A percentile compares a stretch with the other conserved stretches of the same genome.
These are phyloP conservation scores for Schrenkiella parvula DNA, from an alignment of 345 rosid species.

Conservation along the genomic window DNA sequence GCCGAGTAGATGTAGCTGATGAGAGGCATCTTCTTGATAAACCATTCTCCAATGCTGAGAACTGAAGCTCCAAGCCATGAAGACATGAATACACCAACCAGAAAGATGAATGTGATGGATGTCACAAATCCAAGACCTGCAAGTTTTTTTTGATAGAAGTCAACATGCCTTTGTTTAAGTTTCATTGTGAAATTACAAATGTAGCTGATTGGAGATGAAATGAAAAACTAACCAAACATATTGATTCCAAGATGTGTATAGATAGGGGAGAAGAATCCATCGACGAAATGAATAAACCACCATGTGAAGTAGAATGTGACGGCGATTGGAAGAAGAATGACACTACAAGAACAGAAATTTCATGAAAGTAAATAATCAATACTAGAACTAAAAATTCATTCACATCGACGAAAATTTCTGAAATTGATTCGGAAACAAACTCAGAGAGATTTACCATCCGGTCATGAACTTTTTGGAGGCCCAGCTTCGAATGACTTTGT, in stretches of 20 bases:
- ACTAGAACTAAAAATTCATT: neutral
- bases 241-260: constrained; percentile 63
- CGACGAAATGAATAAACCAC: constrained; percentile 74
- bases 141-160: neutral
- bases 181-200: neutral
- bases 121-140: constrained; percentile 54
- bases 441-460: constrained; percentile 47
- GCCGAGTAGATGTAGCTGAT: constrained; percentile 69
- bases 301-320: constrained; percentile 71
- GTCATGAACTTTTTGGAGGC: constrained; percentile 71
- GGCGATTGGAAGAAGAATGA: constrained; percentile 64
- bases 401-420: neutral
- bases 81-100: constrained; percentile 70
- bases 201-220: neutral
- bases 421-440: neutral
- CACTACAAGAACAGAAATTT: constrained; percentile 35
- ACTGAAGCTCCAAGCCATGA: constrained; percentile 80
- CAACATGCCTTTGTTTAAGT: neutral
- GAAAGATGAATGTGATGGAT: constrained; percentile 67
- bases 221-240: constrained; percentile 50
- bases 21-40: constrained; percentile 75
- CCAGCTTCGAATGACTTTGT: constrained; percentile 64
- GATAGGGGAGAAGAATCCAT: constrained; percentile 73
- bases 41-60: constrained; percentile 69
- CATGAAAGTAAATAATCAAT: neutral